phyloP scores from a whole-genome alignment of 2,329 filamentous ascomycete species.

The Cercospora brassicicola region DNA sequence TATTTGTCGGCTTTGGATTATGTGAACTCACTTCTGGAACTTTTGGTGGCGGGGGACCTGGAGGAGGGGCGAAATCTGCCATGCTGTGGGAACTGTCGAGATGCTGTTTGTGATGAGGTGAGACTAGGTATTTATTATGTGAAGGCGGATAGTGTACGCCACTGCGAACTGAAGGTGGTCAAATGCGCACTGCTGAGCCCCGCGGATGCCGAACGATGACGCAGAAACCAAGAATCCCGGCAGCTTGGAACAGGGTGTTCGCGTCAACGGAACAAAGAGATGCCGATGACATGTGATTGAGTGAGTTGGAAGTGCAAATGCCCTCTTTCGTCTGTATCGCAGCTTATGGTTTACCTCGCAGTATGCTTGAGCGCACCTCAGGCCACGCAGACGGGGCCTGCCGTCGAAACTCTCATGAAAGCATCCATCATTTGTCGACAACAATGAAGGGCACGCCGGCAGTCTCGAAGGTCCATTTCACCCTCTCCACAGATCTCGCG shows the following conservation, averaged over 20 bases:
- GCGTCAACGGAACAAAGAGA: neutral
- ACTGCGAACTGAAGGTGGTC: neutral
- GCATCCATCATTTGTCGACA: neutral
- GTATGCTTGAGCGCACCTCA: too few species aligned
- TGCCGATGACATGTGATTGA: neutral
- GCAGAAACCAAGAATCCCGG: neutral
- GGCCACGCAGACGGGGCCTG: too few species aligned
- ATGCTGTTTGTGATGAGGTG: neutral
- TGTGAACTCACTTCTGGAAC: constrained; percentile 21
- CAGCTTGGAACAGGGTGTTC: neutral
- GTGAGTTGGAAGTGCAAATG: too few species aligned
- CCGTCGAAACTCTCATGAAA: neutral
- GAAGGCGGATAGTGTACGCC: neutral
- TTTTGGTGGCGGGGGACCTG: constrained; percentile 34
- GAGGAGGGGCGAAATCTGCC: constrained; percentile 39
- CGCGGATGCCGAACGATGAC: neutral
- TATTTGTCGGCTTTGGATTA: neutral
- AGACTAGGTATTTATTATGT: neutral
- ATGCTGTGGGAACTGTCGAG: constrained; percentile 21
- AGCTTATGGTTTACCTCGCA: too few species aligned
- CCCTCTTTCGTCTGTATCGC: too few species aligned
- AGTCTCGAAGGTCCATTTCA: neutral
- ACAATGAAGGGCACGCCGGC: neutral
- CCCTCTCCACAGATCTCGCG: neutral
- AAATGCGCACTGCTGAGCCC: neutral